Evolutionary conservation across 495 filamentous ascomycete genomes (phyloP).

Genomic region (Penicillium macrosclerotiorum): DNA sequence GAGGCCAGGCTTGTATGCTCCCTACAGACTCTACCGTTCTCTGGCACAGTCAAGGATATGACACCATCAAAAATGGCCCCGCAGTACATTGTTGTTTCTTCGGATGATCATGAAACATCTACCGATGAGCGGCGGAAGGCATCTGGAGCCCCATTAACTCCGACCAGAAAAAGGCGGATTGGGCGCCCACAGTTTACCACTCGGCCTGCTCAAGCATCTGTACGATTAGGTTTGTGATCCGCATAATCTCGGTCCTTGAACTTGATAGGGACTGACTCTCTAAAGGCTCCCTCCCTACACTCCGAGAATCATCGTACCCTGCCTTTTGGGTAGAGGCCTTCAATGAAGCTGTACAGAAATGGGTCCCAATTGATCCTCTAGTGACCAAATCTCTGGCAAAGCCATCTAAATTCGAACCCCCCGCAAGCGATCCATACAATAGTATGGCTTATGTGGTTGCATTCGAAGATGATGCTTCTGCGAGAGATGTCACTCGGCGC

Average conservation of each 20-base stretch:
- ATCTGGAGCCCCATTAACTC: slow-evolving; percentile 9
- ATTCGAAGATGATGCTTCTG: slow-evolving; percentile 75
- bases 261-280: neutral
- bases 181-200: slow-evolving; percentile 43
- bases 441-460: slow-evolving; percentile 78
- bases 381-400: slow-evolving; percentile 75
- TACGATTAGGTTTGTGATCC: slow-evolving; percentile 12
- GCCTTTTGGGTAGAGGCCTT: slow-evolving; percentile 94
- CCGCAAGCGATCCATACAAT: slow-evolving; percentile 68
- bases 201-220: slow-evolving; percentile 11
- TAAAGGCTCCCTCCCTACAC: slow-evolving; percentile 18
- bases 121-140: slow-evolving; percentile 22
- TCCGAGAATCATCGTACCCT: slow-evolving; percentile 61
- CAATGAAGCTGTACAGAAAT: slow-evolving; percentile 80
- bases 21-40: slow-evolving; percentile 77
- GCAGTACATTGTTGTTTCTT: slow-evolving; percentile 38
- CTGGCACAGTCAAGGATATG: slow-evolving; percentile 52
- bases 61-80: slow-evolving; percentile 37
- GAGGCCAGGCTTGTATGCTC: slow-evolving; percentile 91
- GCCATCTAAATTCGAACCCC: slow-evolving; percentile 76
- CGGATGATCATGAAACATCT: slow-evolving; percentile 34
- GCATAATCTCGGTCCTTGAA: neutral
- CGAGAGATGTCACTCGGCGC: slow-evolving; percentile 76
- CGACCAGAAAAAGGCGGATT: slow-evolving; percentile 34
- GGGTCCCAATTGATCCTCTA: slow-evolving; percentile 83